Evolutionary conservation across 2,329 filamentous ascomycete species (phyloP).

Genomic region (Botryotinia convoluta): DNA sequence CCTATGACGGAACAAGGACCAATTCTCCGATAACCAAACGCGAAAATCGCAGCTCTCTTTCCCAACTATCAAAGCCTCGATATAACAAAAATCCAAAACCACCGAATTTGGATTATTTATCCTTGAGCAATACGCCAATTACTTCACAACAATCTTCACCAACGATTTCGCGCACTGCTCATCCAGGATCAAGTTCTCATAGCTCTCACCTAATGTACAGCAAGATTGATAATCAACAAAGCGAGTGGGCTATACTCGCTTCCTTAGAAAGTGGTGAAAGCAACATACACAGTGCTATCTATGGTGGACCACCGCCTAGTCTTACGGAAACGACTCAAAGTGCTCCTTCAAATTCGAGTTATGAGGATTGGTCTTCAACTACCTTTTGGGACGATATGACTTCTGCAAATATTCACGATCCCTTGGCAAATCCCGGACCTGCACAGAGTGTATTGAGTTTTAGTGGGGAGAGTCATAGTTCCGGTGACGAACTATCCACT

Average conservation of each 20-base stretch:
- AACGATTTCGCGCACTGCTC: constrained; percentile 27
- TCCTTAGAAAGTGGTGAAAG: constrained; percentile 75
- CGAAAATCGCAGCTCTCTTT: constrained; percentile 39
- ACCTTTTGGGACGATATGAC: constrained; percentile 44
- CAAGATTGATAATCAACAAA: constrained; percentile 44
- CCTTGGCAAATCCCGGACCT: constrained; percentile 33
- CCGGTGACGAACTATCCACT: constrained; percentile 44
- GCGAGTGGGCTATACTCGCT: constrained; percentile 76
- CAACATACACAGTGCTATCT: constrained; percentile 83
- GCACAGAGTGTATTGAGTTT: constrained; percentile 57
- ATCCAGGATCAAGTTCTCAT: constrained; percentile 29
- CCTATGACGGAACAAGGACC: constrained; percentile 29
- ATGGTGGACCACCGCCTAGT: constrained; percentile 57
- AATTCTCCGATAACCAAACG: constrained; percentile 42
- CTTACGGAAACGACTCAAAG: constrained; percentile 24
- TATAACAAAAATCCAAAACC: constrained; percentile 30
- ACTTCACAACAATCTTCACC: constrained; percentile 52
- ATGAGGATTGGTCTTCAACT: constrained; percentile 54
- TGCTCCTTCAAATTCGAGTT: constrained; percentile 25
- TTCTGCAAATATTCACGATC: constrained; percentile 44
- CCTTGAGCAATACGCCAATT: constrained; percentile 48
- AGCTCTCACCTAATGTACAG: constrained; percentile 28
- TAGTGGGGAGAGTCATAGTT: constrained; percentile 57
- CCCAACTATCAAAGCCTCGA: constrained; percentile 28
- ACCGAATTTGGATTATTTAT: constrained; percentile 59